phyloP scores from a whole-genome alignment of 768 basidiomycete genomes.

The Lepiota brunneoincarnata region DNA sequence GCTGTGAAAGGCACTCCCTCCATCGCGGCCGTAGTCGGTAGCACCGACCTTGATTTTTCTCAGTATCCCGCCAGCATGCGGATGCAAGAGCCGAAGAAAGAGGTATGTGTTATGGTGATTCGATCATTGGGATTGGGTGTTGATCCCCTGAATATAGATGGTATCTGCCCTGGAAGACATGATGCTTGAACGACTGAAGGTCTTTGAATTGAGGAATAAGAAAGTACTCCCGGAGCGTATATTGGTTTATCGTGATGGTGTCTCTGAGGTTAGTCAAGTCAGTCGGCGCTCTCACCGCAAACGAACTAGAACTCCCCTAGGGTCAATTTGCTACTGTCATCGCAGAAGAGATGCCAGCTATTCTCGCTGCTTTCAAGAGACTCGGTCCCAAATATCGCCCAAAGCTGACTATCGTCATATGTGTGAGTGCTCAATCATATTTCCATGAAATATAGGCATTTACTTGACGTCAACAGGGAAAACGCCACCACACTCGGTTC shows the following conservation, averaged over 20 bases:
- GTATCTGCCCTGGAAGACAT: slow-evolving; percentile 63
- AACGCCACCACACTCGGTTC: slow-evolving; percentile 57
- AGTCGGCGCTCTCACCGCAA: slow-evolving; percentile 15
- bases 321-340: slow-evolving; percentile 72
- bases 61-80: slow-evolving; percentile 77
- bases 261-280: slow-evolving; percentile 58
- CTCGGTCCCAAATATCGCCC: slow-evolving; percentile 50
- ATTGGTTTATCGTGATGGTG: slow-evolving; percentile 78
- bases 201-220: slow-evolving; percentile 46
- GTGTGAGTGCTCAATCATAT: slow-evolving; percentile 54
- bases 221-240: slow-evolving; percentile 59
- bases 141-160: slow-evolving; percentile 50
- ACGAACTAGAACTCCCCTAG: slow-evolving; percentile 35
- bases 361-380: slow-evolving; percentile 55
- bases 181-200: slow-evolving; percentile 62
- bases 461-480: slow-evolving; percentile 28
- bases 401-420: slow-evolving; percentile 68
- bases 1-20: slow-evolving; percentile 75
- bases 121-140: too few relatives aligned
- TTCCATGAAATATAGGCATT: slow-evolving; percentile 16
- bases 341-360: slow-evolving; percentile 59
- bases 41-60: slow-evolving; percentile 55
- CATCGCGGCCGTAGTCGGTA: slow-evolving; percentile 85
- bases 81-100: slow-evolving; percentile 73
- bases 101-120: slow-evolving; percentile 39